A percentile compares a stretch with the other conserved stretches of the same genome.
phyloP scores from a whole-genome alignment of 2,329 filamentous ascomycete species.

The Colletotrichum musicola region DNA sequence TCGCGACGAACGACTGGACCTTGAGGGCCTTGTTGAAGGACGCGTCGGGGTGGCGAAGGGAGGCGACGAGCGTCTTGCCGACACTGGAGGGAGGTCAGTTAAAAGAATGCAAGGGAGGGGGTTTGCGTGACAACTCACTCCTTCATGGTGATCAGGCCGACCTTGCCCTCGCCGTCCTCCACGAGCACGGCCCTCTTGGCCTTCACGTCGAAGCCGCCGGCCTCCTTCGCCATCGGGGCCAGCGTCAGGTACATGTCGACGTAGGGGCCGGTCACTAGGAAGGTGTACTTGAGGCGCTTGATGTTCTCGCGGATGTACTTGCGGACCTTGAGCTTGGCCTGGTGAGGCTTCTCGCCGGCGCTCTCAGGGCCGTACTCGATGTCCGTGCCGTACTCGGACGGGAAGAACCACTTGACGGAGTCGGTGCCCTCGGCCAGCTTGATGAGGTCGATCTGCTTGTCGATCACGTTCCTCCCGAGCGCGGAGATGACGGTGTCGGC shows the following conservation, averaged over 20 bases:
- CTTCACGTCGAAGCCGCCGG: slow-evolving; percentile 71
- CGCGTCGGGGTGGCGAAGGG: slow-evolving; percentile 67
- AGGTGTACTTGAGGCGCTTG: slow-evolving; percentile 70
- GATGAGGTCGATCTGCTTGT: slow-evolving; percentile 72
- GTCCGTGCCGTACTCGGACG: slow-evolving; percentile 76
- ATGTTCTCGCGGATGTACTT: slow-evolving; percentile 67
- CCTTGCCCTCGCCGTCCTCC: slow-evolving; percentile 70
- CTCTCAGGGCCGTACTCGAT: slow-evolving; percentile 72
- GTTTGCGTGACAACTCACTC: slow-evolving; percentile 65
- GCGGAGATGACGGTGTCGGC: slow-evolving; percentile 76
- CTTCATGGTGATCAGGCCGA: slow-evolving; percentile 78
- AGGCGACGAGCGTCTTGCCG: slow-evolving; percentile 73
- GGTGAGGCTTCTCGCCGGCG: slow-evolving; percentile 73
- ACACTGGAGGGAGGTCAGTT: slow-evolving; percentile 59
- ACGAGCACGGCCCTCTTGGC: slow-evolving; percentile 71
- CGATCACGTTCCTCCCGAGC: slow-evolving; percentile 73
- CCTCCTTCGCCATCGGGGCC: slow-evolving; percentile 51
- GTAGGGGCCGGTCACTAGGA: slow-evolving; percentile 78
- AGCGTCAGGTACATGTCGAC: slow-evolving; percentile 70
- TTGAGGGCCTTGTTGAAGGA: slow-evolving; percentile 70
- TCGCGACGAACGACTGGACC: slow-evolving; percentile 79
- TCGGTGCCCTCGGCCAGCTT: slow-evolving; percentile 66
- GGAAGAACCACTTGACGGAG: slow-evolving; percentile 73
- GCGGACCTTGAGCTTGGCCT: slow-evolving; percentile 77
- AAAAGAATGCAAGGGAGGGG: no score